Base-by-base conservation (phyloP, 2,329 filamentous ascomycete genomes). In the Sclerotinia subarctica region DNA sequence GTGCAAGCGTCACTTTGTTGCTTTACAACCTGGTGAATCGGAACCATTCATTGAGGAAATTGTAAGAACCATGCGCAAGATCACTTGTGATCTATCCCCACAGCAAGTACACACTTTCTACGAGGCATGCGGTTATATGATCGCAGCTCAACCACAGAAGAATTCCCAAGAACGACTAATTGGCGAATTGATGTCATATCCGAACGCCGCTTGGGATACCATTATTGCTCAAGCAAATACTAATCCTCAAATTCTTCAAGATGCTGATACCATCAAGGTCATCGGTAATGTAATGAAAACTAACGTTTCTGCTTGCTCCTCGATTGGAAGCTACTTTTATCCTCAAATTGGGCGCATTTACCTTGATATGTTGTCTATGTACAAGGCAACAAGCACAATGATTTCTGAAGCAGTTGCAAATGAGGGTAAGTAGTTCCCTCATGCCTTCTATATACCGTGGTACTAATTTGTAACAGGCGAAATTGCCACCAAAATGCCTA, bases 201-300 rank as follows among this genome's bases (percentile, higher is more conserved):
- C 95, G 32, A 99, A 99, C 76, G 85, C 88, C 49, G 96, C 95
- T 26, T 99, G 95, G 95, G 94, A 97, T 77, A 88, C 90, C 76
- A 97, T 99, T 75, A 99, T 99, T 77, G 87, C 88, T 74, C 87
- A 91, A 77, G 95, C 95, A 32, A 95, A 92, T 66, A 85, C 90
- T 70, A 90, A 97, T 77, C 93, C 95, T 0, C 85, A 88, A 29
- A 93, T 95, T 73, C 84, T 99, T 17, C 93, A 98, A 78, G 93
- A 98, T 76, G 84, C 89, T 15, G 94, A 99, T 74, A 96, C 94
- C 0, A 98, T 99, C 82, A 99, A 99, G 83, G 90, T 99, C 73
- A 94, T 99, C 71, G 95, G 95, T 73, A 99, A 99, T 81, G 97
- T 99, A 78, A 99, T 99, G 95, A 99, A 99, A 86, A 99, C 95